Evolutionary conservation across 306 rosid species (phyloP), one percentile per base, ranked within the genome.

Genomic region (Sphenostylis stenocarpa): DNA sequence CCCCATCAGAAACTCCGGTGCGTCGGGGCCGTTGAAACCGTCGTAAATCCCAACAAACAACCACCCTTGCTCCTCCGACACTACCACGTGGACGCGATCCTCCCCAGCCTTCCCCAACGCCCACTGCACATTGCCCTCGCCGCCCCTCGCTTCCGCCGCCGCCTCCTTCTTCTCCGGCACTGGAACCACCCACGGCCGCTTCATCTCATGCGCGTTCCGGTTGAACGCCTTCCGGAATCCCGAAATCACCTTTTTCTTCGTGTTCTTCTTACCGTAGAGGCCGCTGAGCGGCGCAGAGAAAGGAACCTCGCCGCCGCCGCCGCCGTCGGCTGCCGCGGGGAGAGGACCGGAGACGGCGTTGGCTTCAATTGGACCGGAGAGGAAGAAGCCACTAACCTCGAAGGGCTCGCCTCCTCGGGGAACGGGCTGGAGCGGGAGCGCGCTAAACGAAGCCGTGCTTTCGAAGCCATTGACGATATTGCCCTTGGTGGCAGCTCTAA

Each of bases 131-230:
- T 91, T 79, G 58, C 73, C 74, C 88, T 90, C 58, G 66, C 75
- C 77, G 16, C 77, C 77, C 80, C 85, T 8, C 26, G 6, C 52
- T 5, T 19, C 39, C 41, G 36, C 53, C 75, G 86, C 74, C 9
- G 81, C 47, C 47, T 41, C 47, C 47, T 12, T 41, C 47, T 41
- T 41, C 47, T 41, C 47, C 15, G 47, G 47, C 82, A 89, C 97
- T 52, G 97, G 97, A 19, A 92, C 93, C 14, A 92, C 98, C 96
- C 98, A 92, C 38, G 98, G 97, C 11, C 95, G 85, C 85, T 91
- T 89, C 86, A 85, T 92, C 81, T 92, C 98, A 14, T 90, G 83
- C n/a, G 39, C 74, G 72, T 85, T 89, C 79, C 91, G 73, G 19
- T 82, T 82, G 45, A 92, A 90, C 11, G 96, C 92, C 85, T 92